Conservation (phyloP, 495 filamentous ascomycete genomes). For the Penicillium steckii region DNA sequence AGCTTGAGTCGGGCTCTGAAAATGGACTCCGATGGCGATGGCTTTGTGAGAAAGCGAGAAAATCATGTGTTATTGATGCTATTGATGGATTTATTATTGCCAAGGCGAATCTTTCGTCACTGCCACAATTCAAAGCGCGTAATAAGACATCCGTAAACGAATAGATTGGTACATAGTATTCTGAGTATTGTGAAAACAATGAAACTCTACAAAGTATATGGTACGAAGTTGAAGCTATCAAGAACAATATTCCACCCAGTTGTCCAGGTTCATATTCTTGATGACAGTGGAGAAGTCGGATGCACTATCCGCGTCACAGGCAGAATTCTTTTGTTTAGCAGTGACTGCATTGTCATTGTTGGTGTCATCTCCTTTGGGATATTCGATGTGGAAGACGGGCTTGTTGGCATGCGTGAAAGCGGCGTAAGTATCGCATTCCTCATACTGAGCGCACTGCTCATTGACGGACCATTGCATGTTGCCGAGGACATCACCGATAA, state of each 20-base stretch:
- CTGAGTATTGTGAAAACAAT: not conserved
- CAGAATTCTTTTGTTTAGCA: slow-evolving; percentile 22
- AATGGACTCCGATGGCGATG: no score
- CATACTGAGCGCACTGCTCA: slow-evolving; percentile 65
- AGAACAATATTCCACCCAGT: slow-evolving; percentile 55
- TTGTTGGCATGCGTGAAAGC: slow-evolving; percentile 58
- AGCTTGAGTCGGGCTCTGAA: no score
- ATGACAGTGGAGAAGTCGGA: slow-evolving; percentile 61
- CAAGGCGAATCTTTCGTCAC: not conserved
- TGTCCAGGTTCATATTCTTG: slow-evolving; percentile 61
- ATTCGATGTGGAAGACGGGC: slow-evolving; percentile 76
- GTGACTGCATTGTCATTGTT: slow-evolving; percentile 38
- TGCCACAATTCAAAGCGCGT: not conserved
- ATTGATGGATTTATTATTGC: not conserved
- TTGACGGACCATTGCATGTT: slow-evolving; percentile 68
- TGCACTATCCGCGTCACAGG: slow-evolving; percentile 36
- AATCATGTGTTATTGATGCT: not conserved
- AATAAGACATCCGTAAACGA: not conserved
- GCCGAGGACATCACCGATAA: slow-evolving; percentile 54
- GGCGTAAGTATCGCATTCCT: slow-evolving; percentile 55
- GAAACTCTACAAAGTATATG: not conserved
- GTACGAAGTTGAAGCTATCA: not conserved
- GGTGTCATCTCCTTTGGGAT: slow-evolving; percentile 47
- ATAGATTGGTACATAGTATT: not conserved
- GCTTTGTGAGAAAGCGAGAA: not conserved